Evolutionary conservation across 2,329 filamentous ascomycete species (phyloP).

Genomic region (Arthrocladium fulminans): DNA sequence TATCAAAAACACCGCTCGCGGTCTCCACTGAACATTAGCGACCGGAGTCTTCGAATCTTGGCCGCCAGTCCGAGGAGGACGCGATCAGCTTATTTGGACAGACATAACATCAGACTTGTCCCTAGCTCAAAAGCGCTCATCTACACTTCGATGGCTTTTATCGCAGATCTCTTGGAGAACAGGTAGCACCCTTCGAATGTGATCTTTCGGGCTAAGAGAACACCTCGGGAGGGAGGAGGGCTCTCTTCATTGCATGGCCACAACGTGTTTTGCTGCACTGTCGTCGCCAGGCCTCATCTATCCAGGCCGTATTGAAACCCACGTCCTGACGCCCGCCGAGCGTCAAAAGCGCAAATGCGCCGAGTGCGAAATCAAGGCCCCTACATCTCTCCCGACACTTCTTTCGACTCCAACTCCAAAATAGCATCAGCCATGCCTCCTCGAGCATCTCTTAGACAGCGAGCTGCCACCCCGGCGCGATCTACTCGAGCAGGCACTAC

Average conservation of each 20-base stretch:
- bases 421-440: slow-evolving; percentile 3
- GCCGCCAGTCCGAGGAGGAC: background rate
- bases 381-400: slow-evolving; percentile 3
- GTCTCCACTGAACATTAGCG: background rate
- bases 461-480: slow-evolving; percentile 14
- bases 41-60: background rate
- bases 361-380: background rate
- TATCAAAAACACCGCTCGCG: background rate
- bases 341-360: background rate
- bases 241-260: background rate
- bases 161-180: background rate
- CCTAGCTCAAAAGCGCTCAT: background rate
- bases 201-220: background rate
- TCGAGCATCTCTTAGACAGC: background rate
- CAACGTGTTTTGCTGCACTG: no score
- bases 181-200: slow-evolving; percentile 2
- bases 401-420: background rate
- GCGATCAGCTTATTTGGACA: background rate
- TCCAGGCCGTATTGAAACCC: background rate
- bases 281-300: background rate
- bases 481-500: slow-evolving; percentile 16
- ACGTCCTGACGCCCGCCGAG: background rate
- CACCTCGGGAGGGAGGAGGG: slow-evolving; percentile 8
- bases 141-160: background rate
- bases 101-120: background rate